Evolutionary conservation across 371 early-diverging fungal species (phyloP).

Genomic region (Mucor piriformis): DNA sequence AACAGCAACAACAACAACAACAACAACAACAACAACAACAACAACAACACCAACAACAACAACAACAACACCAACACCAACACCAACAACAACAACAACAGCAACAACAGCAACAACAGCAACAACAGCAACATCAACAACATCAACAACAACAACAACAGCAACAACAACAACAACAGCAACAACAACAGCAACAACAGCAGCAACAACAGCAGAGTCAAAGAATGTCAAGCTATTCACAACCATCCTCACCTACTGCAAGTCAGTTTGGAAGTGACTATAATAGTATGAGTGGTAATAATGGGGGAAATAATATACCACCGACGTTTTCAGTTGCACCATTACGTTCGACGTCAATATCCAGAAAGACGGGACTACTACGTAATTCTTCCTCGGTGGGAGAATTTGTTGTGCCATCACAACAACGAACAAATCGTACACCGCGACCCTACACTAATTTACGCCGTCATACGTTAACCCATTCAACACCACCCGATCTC

Average conservation of each 20-base stretch:
- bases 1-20: constrained; percentile 4
- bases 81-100: neutral
- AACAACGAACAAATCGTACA: constrained; percentile 18
- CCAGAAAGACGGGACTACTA: constrained; percentile 16
- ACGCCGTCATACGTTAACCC: constrained; percentile 26
- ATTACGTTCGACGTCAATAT: constrained; percentile 20
- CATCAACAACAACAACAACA: constrained; percentile 19
- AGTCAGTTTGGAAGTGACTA: constrained; percentile 4
- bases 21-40: constrained; percentile 11
- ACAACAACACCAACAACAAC: constrained; percentile 9
- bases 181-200: constrained; percentile 7
- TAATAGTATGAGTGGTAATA: neutral
- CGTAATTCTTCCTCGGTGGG: constrained; percentile 27
- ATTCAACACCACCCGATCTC: constrained; percentile 21
- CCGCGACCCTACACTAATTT: constrained; percentile 21
- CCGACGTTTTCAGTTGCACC: constrained; percentile 2
- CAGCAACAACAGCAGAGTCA: constrained; percentile 7
- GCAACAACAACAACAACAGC: constrained; percentile 4
- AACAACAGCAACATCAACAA: constrained; percentile 17
- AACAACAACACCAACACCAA: constrained; percentile 12
- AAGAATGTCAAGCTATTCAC: constrained; percentile 9
- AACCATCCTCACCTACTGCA: constrained; percentile 23
- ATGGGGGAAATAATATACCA: neutral
- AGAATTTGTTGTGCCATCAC: constrained; percentile 25
- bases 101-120: neutral